Evolutionary conservation across 2,329 filamentous ascomycete genomes (phyloP).

Genomic region (Trichophyton simii): DNA sequence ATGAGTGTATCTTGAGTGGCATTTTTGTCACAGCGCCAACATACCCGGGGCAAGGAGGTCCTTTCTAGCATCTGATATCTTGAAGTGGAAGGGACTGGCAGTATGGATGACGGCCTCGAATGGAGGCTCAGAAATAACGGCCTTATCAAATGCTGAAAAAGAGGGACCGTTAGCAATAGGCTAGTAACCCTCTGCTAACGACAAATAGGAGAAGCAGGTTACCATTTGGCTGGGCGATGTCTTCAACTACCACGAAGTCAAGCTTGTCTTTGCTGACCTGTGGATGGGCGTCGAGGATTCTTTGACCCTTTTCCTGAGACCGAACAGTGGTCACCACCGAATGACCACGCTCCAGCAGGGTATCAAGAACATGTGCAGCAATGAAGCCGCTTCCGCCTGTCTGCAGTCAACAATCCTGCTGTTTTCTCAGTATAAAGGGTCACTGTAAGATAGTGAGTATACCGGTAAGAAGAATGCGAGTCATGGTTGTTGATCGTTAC

Average conservation of each 20-base stretch:
- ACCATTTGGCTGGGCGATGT: slow-evolving; percentile 46
- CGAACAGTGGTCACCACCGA: slow-evolving; percentile 52
- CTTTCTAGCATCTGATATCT: slow-evolving; percentile 57
- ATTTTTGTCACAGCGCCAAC: slow-evolving; percentile 21
- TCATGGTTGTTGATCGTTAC: slow-evolving; percentile 12
- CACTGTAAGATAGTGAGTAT: background rate
- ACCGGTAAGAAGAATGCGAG: slow-evolving; percentile 20
- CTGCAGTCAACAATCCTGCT: background rate
- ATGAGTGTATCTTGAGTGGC: background rate
- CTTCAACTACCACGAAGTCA: slow-evolving; percentile 55
- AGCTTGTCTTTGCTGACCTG: slow-evolving; percentile 43
- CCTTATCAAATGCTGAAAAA: slow-evolving; percentile 50
- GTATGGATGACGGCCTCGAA: slow-evolving; percentile 66
- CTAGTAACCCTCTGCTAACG: background rate
- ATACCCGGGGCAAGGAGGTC: slow-evolving; percentile 42
- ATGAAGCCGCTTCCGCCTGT: slow-evolving; percentile 52
- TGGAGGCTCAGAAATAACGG: slow-evolving; percentile 47
- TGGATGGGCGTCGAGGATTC: slow-evolving; percentile 45
- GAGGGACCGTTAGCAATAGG: background rate
- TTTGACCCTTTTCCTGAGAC: slow-evolving; percentile 49
- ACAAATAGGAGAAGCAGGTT: background rate
- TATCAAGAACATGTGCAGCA: slow-evolving; percentile 51
- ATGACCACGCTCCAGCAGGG: slow-evolving; percentile 44
- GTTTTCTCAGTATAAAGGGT: background rate
- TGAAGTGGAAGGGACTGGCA: slow-evolving; percentile 61